A percentile compares a stretch with the other conserved stretches of the same genome.
Evolutionary conservation across 805 yeast species (phyloP).

Genomic region (Saccharomycopsis sp.): DNA sequence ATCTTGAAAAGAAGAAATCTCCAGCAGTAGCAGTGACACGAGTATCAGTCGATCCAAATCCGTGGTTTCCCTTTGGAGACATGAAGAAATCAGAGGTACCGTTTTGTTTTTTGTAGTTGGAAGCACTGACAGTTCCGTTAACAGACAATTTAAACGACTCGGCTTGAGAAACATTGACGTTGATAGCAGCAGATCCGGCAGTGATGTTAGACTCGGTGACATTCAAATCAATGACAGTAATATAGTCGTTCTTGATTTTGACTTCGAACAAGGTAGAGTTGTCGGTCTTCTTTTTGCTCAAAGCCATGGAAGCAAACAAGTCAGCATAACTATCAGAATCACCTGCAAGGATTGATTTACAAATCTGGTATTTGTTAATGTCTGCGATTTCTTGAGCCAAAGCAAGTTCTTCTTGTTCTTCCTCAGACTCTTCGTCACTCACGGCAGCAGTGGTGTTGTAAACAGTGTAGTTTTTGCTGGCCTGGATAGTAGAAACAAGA

Average conservation of each 20-base stretch:
- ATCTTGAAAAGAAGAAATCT: slow-evolving; percentile 25
- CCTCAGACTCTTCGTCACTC: neutral
- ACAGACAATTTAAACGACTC: slow-evolving; percentile 19
- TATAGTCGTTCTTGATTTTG: neutral
- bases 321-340: neutral
- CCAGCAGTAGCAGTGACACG: neutral
- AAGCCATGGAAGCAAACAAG: neutral
- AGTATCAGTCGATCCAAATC: slow-evolving; percentile 28
- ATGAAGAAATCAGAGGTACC: slow-evolving; percentile 36
- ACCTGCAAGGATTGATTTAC: neutral
- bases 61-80: slow-evolving; percentile 35
- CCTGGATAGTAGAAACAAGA: slow-evolving; percentile 19
- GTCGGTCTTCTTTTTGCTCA: neutral
- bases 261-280: neutral
- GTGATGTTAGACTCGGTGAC: neutral
- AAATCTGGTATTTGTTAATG: neutral
- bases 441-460: neutral
- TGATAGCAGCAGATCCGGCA: neutral
- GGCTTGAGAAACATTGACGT: slow-evolving; percentile 27
- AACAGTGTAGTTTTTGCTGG: neutral
- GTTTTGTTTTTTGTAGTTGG: slow-evolving; percentile 30
- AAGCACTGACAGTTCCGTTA: slow-evolving; percentile 23
- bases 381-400: neutral
- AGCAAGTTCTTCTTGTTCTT: neutral
- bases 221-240: neutral